These are phyloP conservation scores for Nakazawaea siamensis DNA, from an alignment of 805 yeast species.

Conservation along the genomic window DNA sequence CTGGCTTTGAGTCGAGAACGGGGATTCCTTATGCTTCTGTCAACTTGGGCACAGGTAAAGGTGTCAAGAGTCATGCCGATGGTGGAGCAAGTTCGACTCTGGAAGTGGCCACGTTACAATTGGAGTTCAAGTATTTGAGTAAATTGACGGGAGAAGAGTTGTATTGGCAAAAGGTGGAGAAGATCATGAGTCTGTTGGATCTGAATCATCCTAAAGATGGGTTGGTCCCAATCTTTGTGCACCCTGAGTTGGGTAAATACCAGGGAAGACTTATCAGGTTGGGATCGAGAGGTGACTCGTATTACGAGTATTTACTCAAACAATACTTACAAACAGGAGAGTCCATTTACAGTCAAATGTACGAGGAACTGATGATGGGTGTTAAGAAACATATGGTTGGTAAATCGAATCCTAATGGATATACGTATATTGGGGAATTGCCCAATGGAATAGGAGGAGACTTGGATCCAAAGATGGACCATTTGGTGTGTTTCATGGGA, in stretches of 20 bases:
- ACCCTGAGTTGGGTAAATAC: slow-evolving; percentile 67
- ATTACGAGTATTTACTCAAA: slow-evolving; percentile 81
- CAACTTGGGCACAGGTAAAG: slow-evolving; percentile 58
- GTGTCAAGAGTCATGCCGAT: slow-evolving; percentile 53
- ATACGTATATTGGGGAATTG: slow-evolving; percentile 71
- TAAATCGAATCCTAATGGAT: slow-evolving; percentile 51
- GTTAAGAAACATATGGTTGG: slow-evolving; percentile 59
- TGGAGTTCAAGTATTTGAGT: slow-evolving; percentile 79
- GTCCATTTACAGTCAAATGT: slow-evolving; percentile 59
- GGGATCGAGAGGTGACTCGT: slow-evolving; percentile 91
- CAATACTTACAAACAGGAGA: slow-evolving; percentile 79
- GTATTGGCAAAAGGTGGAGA: slow-evolving; percentile 76
- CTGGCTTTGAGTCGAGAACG: slow-evolving; percentile 55
- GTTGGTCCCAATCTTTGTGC: slow-evolving; percentile 72
- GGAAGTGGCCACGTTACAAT: slow-evolving; percentile 79
- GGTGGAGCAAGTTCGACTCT: slow-evolving; percentile 83
- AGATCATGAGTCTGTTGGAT: slow-evolving; percentile 64
- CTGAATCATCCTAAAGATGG: slow-evolving; percentile 60
- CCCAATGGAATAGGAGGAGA: slow-evolving; percentile 55
- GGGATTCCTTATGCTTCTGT: slow-evolving; percentile 80
- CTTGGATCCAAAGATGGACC: slow-evolving; percentile 77
- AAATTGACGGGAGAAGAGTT: slow-evolving; percentile 69
- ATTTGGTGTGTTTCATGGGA: slow-evolving; percentile 85
- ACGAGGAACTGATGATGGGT: slow-evolving; percentile 69
- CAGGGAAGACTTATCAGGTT: slow-evolving; percentile 60